Conservation (phyloP, 2,329 filamentous ascomycete genomes). For the Fusarium pseudonygamai region DNA sequence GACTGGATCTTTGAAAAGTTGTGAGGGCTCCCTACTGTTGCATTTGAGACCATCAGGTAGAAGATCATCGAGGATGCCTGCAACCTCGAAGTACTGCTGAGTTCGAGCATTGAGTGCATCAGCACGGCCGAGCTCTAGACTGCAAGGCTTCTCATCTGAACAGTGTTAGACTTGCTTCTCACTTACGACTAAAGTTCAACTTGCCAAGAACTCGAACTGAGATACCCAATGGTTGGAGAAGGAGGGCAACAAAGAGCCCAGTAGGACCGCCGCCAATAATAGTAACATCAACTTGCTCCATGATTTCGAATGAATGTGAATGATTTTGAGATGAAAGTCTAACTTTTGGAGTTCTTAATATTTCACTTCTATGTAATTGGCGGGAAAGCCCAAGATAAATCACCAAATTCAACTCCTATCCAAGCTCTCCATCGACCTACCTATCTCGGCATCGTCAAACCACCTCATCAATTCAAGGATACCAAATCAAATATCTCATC, state of each 20-base stretch:
- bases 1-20: accelerated
- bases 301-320: not conserved
- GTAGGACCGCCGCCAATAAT: constrained; percentile 53
- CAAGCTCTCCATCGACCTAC: not conserved
- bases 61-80: constrained; percentile 54
- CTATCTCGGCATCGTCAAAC: not conserved
- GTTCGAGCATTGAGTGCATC: constrained; percentile 60
- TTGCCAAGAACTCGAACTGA: constrained; percentile 53
- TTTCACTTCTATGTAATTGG: not conserved
- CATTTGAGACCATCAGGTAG: constrained; percentile 56
- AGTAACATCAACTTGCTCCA: constrained; percentile 12
- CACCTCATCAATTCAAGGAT: not conserved
- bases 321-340: accelerated
- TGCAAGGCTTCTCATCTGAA: constrained; percentile 51
- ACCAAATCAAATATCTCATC: not conserved
- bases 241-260: constrained; percentile 55
- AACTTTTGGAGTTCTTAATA: not conserved
- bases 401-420: not conserved
- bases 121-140: constrained; percentile 55
- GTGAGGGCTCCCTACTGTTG: constrained; percentile 52
- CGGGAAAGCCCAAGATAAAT: not conserved
- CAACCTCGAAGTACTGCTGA: constrained; percentile 59
- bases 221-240: constrained; percentile 54
- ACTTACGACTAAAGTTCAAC: accelerated
- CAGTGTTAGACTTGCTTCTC: not conserved